A percentile compares a stretch with the other conserved stretches of the same genome.
Conservation (phyloP, 2,329 filamentous ascomycete species). For the Stemphylium vesicarium region DNA sequence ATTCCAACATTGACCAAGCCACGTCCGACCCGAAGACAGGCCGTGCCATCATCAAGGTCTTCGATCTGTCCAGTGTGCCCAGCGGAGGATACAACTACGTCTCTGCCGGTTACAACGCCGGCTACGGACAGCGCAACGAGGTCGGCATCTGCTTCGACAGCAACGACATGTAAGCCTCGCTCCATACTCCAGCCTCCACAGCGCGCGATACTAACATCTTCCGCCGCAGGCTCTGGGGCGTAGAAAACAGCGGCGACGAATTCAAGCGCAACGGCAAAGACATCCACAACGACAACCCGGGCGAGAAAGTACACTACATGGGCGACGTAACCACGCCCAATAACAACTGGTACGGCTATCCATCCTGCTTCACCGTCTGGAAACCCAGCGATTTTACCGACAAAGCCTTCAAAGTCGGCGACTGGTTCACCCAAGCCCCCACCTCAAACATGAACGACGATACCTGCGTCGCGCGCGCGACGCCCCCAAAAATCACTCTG, state of each 20-base stretch:
- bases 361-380: constrained; percentile 72
- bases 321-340: constrained; percentile 57
- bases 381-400: constrained; percentile 58
- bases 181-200: constrained; percentile 21
- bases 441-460: constrained; percentile 55
- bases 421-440: constrained; percentile 43
- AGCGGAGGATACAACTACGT: constrained; percentile 55
- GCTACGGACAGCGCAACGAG: constrained; percentile 75
- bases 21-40: constrained; percentile 61
- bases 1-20: constrained; percentile 64
- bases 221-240: constrained; percentile 48
- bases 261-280: constrained; percentile 65
- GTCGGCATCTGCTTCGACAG: constrained; percentile 62
- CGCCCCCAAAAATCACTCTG: constrained; percentile 59
- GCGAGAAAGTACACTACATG: constrained; percentile 75
- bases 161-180: constrained; percentile 57
- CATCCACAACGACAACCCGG: constrained; percentile 71
- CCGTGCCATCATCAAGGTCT: constrained; percentile 69
- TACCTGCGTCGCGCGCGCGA: constrained; percentile 49
- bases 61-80: constrained; percentile 54
- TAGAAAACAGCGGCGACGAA: constrained; percentile 75
- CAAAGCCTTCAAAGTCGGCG: constrained; percentile 56
- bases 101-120: constrained; percentile 57
- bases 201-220: neutral
- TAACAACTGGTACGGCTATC: constrained; percentile 71